These are phyloP conservation scores for Escallonia herrerae DNA, from an alignment of 129 eudicot species.

Conservation along the genomic window DNA sequence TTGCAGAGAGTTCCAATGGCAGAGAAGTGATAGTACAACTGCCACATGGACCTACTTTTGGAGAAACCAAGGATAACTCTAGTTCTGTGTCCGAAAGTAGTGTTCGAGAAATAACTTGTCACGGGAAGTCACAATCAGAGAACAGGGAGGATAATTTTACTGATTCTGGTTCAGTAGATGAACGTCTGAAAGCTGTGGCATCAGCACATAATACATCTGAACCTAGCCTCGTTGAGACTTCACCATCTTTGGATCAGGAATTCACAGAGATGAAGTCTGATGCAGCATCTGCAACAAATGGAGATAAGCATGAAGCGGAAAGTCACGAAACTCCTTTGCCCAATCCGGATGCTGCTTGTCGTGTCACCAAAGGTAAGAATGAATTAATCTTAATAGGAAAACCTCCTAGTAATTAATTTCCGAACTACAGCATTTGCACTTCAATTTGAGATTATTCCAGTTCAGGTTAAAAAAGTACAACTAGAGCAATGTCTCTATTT, in stretches of 20 bases:
- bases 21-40: conserved; percentile 34
- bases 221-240: conserved; percentile 15
- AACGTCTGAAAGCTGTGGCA: conserved; percentile 12
- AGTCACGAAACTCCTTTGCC: conserved; percentile 29
- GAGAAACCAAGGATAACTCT: conserved; percentile 25
- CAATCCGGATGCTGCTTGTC: conserved; percentile 35
- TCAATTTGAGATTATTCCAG: neutral
- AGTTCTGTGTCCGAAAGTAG: conserved; percentile 17
- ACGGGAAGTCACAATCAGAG: conserved; percentile 19
- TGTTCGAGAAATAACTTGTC: conserved; percentile 3
- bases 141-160: conserved; percentile 26
- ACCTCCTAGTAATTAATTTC: neutral
- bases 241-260: conserved; percentile 24
- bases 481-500: too few relatives aligned
- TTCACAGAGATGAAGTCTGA: conserved; percentile 27
- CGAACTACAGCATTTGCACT: neutral
- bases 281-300: conserved; percentile 27
- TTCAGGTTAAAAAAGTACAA: too few relatives aligned
- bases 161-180: conserved; percentile 19
- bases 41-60: conserved; percentile 24
- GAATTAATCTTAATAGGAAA: neutral
- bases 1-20: conserved; percentile 41
- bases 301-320: conserved; percentile 38
- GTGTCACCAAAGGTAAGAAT: conserved; percentile 56
- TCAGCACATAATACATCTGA: neutral